phyloP scores from a whole-genome alignment of 495 filamentous ascomycete species.

The Hypoxylon rickii region DNA sequence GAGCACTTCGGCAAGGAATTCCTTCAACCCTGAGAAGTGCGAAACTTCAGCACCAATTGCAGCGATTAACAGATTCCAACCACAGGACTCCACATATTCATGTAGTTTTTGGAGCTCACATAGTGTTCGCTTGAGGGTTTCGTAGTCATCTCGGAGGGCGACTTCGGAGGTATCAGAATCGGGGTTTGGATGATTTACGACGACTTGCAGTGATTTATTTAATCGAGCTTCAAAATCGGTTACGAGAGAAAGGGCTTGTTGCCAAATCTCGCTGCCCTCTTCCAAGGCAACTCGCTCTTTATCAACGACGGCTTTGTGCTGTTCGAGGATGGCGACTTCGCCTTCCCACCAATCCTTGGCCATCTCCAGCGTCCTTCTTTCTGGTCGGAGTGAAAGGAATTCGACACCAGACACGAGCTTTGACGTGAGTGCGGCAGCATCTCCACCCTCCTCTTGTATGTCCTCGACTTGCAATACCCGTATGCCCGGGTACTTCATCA shows the following conservation, averaged over 20 bases:
- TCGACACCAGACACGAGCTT: conserved; percentile 45
- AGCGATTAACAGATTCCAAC: conserved; percentile 88
- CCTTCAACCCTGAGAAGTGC: conserved; percentile 72
- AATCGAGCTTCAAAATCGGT: conserved; percentile 70
- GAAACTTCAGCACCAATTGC: conserved; percentile 88
- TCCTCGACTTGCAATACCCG: conserved; percentile 48
- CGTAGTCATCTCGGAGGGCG: conserved; percentile 51
- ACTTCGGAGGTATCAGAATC: conserved; percentile 33
- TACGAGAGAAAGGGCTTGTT: conserved; percentile 66
- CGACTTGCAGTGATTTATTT: conserved; percentile 55
- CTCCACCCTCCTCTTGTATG: conserved; percentile 26
- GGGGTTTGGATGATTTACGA: conserved; percentile 6
- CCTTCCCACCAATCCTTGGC: conserved; percentile 75
- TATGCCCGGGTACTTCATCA: conserved; percentile 57
- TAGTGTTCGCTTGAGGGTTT: conserved; percentile 61
- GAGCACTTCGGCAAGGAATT: conserved; percentile 63
- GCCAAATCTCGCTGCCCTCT: conserved; percentile 82
- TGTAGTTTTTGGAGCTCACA: conserved; percentile 62
- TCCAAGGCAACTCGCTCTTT: conserved; percentile 77
- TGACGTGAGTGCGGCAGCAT: conserved; percentile 32
- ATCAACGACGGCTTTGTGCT: conserved; percentile 63
- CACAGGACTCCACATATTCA: conserved; percentile 63
- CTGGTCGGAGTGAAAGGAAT: conserved; percentile 62
- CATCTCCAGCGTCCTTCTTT: conserved; percentile 76
- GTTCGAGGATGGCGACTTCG: conserved; percentile 62